These are phyloP conservation scores for Exophiala bonariae DNA, from an alignment of 2,329 filamentous ascomycete species.

Conservation along the genomic window DNA sequence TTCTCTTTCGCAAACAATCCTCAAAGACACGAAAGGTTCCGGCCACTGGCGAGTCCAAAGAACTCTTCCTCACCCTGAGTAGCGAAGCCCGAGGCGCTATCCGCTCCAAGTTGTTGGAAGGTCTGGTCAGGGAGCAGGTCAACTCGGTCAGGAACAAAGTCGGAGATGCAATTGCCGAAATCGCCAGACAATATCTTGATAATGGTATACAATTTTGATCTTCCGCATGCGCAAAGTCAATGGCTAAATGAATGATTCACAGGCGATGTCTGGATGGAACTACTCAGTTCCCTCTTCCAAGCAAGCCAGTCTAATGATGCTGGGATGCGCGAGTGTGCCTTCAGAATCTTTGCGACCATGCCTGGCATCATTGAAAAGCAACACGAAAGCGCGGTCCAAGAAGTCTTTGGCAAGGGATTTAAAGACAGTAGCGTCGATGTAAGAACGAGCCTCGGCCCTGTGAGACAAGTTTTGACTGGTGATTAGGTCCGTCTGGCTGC, in stretches of 20 bases:
- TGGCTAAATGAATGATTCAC: neutral
- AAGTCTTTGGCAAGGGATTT: conserved; percentile 88
- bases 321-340: conserved; percentile 86
- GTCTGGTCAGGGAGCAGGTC: conserved; percentile 70
- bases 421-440: conserved; percentile 78
- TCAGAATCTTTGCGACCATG: conserved; percentile 91
- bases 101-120: conserved; percentile 78
- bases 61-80: conserved; percentile 81
- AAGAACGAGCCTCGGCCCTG: no score
- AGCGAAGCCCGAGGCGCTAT: conserved; percentile 75
- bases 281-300: conserved; percentile 82
- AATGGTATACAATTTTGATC: conserved; percentile 61
- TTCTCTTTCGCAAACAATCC: conserved; percentile 91
- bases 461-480: no score
- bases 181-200: conserved; percentile 92
- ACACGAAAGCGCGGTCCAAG: conserved; percentile 85
- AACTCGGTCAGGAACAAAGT: conserved; percentile 87
- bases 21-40: conserved; percentile 79
- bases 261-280: conserved; percentile 87
- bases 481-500: conserved; percentile 83
- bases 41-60: conserved; percentile 67
- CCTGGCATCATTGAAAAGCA: conserved; percentile 95
- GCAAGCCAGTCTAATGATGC: conserved; percentile 83
- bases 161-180: conserved; percentile 93
- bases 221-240: conserved; percentile 6